Percentiles rank a stretch among this genome's conserved stretches.
Evolutionary conservation across 2,329 filamentous ascomycete species (phyloP).

Genomic region (Scorias spongiosa): DNA sequence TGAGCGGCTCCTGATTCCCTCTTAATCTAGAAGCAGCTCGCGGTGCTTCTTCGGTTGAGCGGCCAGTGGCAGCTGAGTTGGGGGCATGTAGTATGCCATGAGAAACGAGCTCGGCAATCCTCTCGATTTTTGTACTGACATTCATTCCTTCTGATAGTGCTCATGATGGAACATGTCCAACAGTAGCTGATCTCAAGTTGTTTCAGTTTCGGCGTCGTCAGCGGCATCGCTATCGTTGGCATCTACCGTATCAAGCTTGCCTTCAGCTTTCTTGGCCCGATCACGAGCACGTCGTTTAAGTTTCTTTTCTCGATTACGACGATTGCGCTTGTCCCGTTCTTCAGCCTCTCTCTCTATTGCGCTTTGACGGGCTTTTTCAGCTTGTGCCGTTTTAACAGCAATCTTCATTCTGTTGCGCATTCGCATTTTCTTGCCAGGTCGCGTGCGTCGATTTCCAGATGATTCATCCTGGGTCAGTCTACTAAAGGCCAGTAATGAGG

Average conservation of each 20-base stretch:
- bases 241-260: background rate
- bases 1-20: too few relatives aligned
- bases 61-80: too few relatives aligned
- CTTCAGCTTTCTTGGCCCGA: conserved; percentile 19
- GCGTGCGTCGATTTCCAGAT: conserved; percentile 9
- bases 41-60: too few relatives aligned
- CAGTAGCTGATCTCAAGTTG: background rate
- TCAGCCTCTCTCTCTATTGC: conserved; percentile 15
- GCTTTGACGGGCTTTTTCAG: conserved; percentile 9
- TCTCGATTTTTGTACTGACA: too few relatives aligned
- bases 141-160: too few relatives aligned
- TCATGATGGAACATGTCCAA: too few relatives aligned
- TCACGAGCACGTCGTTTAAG: conserved; percentile 20
- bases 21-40: too few relatives aligned
- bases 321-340: conserved; percentile 19
- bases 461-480: conserved; percentile 1
- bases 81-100: too few relatives aligned
- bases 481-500: too few relatives aligned
- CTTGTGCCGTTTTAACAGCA: conserved; percentile 8
- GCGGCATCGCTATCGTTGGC: background rate
- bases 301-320: conserved; percentile 21
- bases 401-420: conserved; percentile 14
- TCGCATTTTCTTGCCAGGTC: conserved; percentile 18
- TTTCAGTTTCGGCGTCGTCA: background rate
- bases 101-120: too few relatives aligned